Percentiles rank a stretch among this genome's conserved stretches.
Conservation (phyloP, 2,329 filamentous ascomycete species). For the Arthrobotrys sinensis region DNA sequence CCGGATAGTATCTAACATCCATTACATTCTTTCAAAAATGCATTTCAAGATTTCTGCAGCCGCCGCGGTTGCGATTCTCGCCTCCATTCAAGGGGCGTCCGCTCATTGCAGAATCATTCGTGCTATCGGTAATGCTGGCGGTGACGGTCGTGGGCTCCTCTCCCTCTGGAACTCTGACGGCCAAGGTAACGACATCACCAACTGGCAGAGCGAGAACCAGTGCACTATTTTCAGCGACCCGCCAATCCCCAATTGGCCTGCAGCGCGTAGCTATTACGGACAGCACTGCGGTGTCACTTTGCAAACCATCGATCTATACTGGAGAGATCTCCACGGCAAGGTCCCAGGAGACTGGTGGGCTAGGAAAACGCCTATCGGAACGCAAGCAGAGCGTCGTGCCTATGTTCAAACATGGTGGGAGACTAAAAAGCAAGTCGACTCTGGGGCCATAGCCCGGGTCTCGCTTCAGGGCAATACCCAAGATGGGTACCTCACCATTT, state of each 20-base stretch:
- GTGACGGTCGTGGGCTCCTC: constrained; percentile 15
- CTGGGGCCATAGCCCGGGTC: background rate
- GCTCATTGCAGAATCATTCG: constrained; percentile 28
- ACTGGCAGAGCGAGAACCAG: constrained; percentile 1
- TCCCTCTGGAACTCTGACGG: background rate
- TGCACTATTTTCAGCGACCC: constrained; percentile 38
- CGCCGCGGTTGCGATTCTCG: background rate
- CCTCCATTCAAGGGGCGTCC: background rate
- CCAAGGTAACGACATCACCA: background rate
- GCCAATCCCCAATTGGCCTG: background rate
- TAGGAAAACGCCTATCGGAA: background rate
- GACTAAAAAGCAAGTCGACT: constrained; percentile 2
- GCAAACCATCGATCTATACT: constrained; percentile 9
- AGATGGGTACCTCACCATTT: too few species aligned
- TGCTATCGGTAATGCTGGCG: constrained; percentile 14
- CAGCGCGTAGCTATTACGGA: background rate
- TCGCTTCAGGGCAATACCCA: background rate
- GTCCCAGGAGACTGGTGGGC: background rate
- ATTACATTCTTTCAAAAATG: background rate
- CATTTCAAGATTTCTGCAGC: constrained; percentile 5
- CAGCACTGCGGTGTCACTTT: constrained; percentile 32
- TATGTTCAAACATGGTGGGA: constrained; percentile 33
- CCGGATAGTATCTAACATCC: too few species aligned
- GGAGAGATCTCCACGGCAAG: background rate
- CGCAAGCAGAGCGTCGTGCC: background rate